Conservation (phyloP, 768 basidiomycete genomes). For the Lactifluus echinatus region DNA sequence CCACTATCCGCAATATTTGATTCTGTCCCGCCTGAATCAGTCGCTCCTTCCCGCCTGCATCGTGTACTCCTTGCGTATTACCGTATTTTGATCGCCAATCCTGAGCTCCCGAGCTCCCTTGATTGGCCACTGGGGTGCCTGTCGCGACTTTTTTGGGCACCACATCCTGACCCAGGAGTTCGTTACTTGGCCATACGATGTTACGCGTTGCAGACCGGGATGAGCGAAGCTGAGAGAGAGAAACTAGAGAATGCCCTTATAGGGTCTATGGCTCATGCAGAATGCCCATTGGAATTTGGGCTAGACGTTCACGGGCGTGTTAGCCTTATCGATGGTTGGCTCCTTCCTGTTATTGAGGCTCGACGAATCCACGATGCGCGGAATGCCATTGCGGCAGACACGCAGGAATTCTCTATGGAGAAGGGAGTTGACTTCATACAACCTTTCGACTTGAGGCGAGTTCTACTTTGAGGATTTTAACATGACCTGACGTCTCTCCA, state of each 20-base stretch:
- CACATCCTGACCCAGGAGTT: conserved; percentile 56
- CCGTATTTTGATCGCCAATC: conserved; percentile 68
- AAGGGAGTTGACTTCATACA: conserved; percentile 36
- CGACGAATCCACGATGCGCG: conserved; percentile 48
- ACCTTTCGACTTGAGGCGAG: conserved; percentile 49
- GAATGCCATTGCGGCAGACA: conserved; percentile 33
- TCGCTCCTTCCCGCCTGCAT: conserved; percentile 48
- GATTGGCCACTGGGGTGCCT: conserved; percentile 48
- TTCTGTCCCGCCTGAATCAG: conserved; percentile 24
- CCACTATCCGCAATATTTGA: conserved; percentile 40
- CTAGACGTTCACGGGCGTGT: conserved; percentile 38
- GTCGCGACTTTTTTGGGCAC: conserved; percentile 35
- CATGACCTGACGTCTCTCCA: conserved; percentile 18
- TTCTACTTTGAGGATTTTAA: background rate
- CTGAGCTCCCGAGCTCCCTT: conserved; percentile 51
- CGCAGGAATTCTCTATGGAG: conserved; percentile 38
- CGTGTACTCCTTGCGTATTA: conserved; percentile 70
- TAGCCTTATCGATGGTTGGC: conserved; percentile 64
- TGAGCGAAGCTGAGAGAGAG: conserved; percentile 69
- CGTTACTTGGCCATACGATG: conserved; percentile 67
- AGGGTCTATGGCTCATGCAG: conserved; percentile 48
- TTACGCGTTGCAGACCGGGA: conserved; percentile 66
- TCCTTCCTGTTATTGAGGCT: conserved; percentile 64
- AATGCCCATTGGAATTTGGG: conserved; percentile 57
- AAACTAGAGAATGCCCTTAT: conserved; percentile 53